Base-by-base conservation (phyloP, 139 green algal species). In the Monoraphidium neglectum region DNA sequence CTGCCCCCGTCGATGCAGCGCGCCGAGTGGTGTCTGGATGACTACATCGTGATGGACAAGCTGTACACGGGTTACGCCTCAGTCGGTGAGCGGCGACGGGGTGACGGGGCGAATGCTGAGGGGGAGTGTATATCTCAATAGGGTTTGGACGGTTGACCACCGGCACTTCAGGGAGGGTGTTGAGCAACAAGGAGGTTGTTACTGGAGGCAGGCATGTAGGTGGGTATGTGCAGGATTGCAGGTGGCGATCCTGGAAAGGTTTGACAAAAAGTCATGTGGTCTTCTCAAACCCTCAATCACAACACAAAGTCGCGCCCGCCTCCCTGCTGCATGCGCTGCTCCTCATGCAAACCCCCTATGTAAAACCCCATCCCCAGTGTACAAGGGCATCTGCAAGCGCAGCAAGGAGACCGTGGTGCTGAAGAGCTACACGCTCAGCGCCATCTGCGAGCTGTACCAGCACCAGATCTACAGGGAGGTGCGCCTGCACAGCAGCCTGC, bases 391-490 rank as follows among this genome's bases (percentile, higher is more conserved):
- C 43, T 90, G 85, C 80, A 86, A 82, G 56, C 72, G 74, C 35
- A 71, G 30, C 1, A 68, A 77, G 8, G 82, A 90, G 74, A 69
- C 68, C 10, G 80, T 85, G 0, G 70, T 76, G 0, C 63, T 90
- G 0, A 86, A 90, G 56, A 46, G 77, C 18, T 90, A 90, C 77
- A 74, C 78, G 61, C 77, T 88, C 74, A 70, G 56, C 33, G 80
- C 82, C 35, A 56, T 90, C n/a, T 87, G 83, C 62, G 82, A 83
- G 47, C 77, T 90, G 6, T 88, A 87, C 70, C 77, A 77, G 26
- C 83, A 86, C 70, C 86, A 90, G 77, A 75, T 84, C n/a, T 76
- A 72, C 37, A 64, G 87, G 1, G 87, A 92, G 62, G 74, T 92
- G 35, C 67, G 74, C 2, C 78, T 92, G 47, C 87, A 92, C 64